Base-by-base conservation (phyloP, 495 filamentous ascomycete genomes). In the Xylaria scruposa region DNA sequence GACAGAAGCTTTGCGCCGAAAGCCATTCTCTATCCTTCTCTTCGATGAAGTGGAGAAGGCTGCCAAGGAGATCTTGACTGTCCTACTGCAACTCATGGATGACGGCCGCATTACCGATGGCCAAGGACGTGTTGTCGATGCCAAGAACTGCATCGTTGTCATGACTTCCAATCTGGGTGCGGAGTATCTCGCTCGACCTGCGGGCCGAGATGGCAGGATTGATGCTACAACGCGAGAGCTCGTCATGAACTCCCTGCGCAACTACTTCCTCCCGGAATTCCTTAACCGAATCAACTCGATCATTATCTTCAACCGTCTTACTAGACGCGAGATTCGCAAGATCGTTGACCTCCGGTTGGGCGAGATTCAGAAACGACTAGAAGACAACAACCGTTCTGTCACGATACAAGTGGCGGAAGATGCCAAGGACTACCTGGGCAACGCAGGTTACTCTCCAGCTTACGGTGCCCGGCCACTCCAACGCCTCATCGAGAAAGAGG, bases 1-100 rank as follows among this genome's bases (percentile, higher is more conserved):
- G 46, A 99, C 96, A 6, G 96, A 99, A 82, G 92, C 90, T 54
- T 90, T 99, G 9, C 94, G 96, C 29, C 92, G 96, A 36, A 92
- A 92, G 63, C 96, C 96, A 1, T 99, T 99, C 88, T 98, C 96
- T 6, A 99, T 99, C 81, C 87, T 99, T 3, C 90, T 99, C 5
- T 99, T 99, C 75, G 96, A 99, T 78, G 96, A 99, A 81, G 93
- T 97, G 21, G 96, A 99, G 82, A 99, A 99, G 85, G 96, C 96
- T 2, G 96, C 96, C 64, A 98, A 98, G 82, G 96, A 99, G 83
- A 92, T 99, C 15, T 85, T 99, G 36, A 99, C 96, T 10, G 97
- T 99, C 8, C 88, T 99, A 26, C 88, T 99, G 10, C 96, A 99
- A 80, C 93, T 99, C 77, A 98, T 99, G 92, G 96, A 99, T 77